Percentiles rank a stretch among this genome's conserved stretches.
Conservation (phyloP, 2,329 filamentous ascomycete species). For the Trichoderma oligosporum region DNA sequence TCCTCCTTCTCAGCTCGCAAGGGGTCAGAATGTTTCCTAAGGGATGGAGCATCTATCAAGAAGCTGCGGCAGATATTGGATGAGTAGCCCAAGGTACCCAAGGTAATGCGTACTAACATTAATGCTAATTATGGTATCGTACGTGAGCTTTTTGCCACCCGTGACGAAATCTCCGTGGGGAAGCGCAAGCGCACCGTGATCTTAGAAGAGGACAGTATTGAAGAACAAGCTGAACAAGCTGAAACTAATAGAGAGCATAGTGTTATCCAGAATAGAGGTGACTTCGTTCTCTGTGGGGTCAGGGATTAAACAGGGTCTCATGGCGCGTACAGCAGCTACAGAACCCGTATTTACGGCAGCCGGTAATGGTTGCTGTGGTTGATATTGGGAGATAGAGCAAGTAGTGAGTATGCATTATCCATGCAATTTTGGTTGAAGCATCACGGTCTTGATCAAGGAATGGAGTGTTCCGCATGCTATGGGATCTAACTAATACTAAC, state of each 20-base stretch:
- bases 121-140: slow-evolving; percentile 42
- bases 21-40: slow-evolving; percentile 20
- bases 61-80: slow-evolving; percentile 63
- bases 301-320: slow-evolving; percentile 51
- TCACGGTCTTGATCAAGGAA: too few species aligned
- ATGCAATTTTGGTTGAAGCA: too few species aligned
- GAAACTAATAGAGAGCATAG: slow-evolving; percentile 51
- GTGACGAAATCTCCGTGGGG: slow-evolving; percentile 53
- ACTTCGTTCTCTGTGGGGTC: slow-evolving; percentile 58
- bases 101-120: slow-evolving; percentile 60
- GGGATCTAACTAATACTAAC: too few species aligned
- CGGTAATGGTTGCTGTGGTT: too few species aligned
- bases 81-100: slow-evolving; percentile 59
- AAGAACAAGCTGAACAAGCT: slow-evolving; percentile 59
- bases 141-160: slow-evolving; percentile 24
- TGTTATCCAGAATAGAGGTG: slow-evolving; percentile 51
- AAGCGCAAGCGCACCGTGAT: slow-evolving; percentile 49
- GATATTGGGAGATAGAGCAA: too few species aligned
- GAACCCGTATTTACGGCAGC: slow-evolving; percentile 64
- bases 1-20: slow-evolving; percentile 48
- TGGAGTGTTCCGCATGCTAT: too few species aligned
- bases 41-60: slow-evolving; percentile 41
- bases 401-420: too few species aligned
- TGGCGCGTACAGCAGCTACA: slow-evolving; percentile 56
- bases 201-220: slow-evolving; percentile 58